Percentiles rank a stretch among this genome's conserved stretches.
phyloP scores from a whole-genome alignment of 306 rosid species.

The Casuarina equisetifolia region DNA sequence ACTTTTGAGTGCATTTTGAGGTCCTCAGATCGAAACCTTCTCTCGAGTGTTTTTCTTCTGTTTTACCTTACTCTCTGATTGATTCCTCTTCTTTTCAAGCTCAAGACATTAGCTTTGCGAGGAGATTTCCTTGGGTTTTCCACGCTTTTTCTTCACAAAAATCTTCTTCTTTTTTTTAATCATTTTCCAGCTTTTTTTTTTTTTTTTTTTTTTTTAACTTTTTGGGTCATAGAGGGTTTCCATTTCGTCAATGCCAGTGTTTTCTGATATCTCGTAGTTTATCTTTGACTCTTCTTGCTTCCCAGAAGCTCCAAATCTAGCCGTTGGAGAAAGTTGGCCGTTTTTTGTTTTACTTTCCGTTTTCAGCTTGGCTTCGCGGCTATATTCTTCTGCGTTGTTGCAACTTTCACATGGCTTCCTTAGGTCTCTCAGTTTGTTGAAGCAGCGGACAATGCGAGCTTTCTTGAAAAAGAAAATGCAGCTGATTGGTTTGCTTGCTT shows the following conservation, averaged over 20 bases:
- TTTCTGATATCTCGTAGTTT: neutral
- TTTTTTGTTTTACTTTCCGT: conserved; percentile 7
- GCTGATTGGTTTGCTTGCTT: conserved; percentile 26
- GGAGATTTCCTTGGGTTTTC: conserved; percentile 40
- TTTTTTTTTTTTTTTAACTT: neutral
- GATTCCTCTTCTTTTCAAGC: conserved; percentile 15
- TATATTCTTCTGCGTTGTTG: conserved; percentile 2
- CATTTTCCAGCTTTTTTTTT: neutral
- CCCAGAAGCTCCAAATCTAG: conserved; percentile 31
- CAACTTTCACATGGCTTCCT: conserved; percentile 46
- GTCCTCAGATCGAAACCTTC: conserved; percentile 24
- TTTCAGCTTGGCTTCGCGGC: neutral
- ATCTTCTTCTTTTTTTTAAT: neutral
- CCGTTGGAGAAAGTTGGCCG: conserved; percentile 36
- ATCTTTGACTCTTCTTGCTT: conserved; percentile 15
- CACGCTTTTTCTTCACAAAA: conserved; percentile 8
- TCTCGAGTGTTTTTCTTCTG: conserved; percentile 11
- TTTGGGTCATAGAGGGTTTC: conserved; percentile 13
- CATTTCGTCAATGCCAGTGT: conserved; percentile 18
- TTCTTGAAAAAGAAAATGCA: conserved; percentile 43
- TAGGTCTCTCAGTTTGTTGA: conserved; percentile 18
- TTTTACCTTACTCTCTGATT: conserved; percentile 9
- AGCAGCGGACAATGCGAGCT: conserved; percentile 39
- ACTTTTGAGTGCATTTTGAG: conserved; percentile 22
- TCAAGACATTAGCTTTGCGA: neutral